Percentiles rank a stretch among this genome's conserved stretches.
Conservation (phyloP, 1,139 yeast genomes). For the Geotrichum carabidarum region DNA sequence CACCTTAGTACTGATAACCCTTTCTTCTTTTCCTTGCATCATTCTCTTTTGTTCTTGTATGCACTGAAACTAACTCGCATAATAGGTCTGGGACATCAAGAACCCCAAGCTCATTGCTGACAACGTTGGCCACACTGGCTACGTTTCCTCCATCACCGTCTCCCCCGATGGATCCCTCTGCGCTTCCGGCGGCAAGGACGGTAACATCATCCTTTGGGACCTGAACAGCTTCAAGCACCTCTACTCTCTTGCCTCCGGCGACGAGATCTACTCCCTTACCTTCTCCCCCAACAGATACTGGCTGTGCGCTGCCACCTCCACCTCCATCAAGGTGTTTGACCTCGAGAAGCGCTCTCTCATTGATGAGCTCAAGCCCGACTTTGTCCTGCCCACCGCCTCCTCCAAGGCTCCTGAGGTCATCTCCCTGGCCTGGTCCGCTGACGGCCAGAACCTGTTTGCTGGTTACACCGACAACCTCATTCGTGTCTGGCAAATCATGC, state of each 20-base stretch:
- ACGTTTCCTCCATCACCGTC: conserved; percentile 94
- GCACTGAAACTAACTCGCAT: conserved; percentile 38
- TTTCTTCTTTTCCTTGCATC: conserved; percentile 48
- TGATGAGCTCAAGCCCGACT: conserved; percentile 98
- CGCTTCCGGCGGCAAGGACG: conserved; percentile 99
- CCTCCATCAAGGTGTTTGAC: conserved; percentile 98
- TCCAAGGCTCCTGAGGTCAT: conserved; percentile 98
- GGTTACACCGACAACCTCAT: conserved; percentile 99
- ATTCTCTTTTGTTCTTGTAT: background rate
- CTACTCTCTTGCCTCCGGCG: conserved; percentile 93
- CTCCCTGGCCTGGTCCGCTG: conserved; percentile 99
- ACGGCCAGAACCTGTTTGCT: conserved; percentile 98
- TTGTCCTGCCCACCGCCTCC: conserved; percentile 73
- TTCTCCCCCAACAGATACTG: conserved; percentile 99
- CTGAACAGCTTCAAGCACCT: conserved; percentile 81
- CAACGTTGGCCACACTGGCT: conserved; percentile 99
- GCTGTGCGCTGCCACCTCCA: conserved; percentile 99
- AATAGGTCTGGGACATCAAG: conserved; percentile 89
- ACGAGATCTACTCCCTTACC: conserved; percentile 96
- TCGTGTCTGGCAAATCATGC: conserved; percentile 99
- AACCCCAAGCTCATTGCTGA: conserved; percentile 89
- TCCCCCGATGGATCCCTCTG: conserved; percentile 99
- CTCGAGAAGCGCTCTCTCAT: conserved; percentile 92
- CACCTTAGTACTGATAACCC: conserved; percentile 85
- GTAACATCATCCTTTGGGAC: conserved; percentile 98